Evolutionary conservation across 2,329 filamentous ascomycete species (phyloP), one percentile per base, ranked within the genome.

Genomic region (Diaporthe capsici): DNA sequence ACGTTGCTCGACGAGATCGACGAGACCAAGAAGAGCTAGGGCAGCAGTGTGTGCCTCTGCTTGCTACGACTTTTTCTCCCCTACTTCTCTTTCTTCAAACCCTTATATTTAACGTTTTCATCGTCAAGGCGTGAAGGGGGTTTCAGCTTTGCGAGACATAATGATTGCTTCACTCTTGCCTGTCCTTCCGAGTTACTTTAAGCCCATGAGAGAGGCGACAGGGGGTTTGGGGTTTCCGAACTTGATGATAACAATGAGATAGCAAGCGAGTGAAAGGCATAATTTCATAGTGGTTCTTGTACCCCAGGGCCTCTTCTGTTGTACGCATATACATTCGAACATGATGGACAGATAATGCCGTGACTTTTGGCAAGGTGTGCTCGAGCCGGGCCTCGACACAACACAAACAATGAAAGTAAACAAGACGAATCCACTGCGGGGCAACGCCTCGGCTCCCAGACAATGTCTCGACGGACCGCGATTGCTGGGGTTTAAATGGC

Each of bases 1-100:
- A 88, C 89, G 78, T 81, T 92, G 37, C 89, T 89, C 2, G 87
- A 87, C 63, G 90, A 91, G 78, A 85, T 91, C 31, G 88, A 89
- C 22, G 87, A 88, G 80, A 81, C 82, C 58, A 84, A 81, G 77
- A 83, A 82, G 79, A 80, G 75, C 70, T 77, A 76, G 57, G 49
- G 42, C 44, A 44, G 20, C 28, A 58, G 9, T 65, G 13, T 25
- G 39, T n/a, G 47, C 25, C 39, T 28, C 34, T 2, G 39, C 31
- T 31, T 42, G 57, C 47, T 57, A 42, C 63, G 65, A 39, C 37
- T 55, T 51, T 75, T 53, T 5, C 25, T 17, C 25, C 42, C 34
- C 15, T 34, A 58, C 49, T 61, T 47, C 22, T 61, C 39, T 53
- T 67, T 71, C 47, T 42, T n/a, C 20, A 53, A 9, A 20, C 37